A percentile compares a stretch with the other conserved stretches of the same genome.
Evolutionary conservation across 176 grass and related monocot species (phyloP).

Genomic region (Carex cristatella): DNA sequence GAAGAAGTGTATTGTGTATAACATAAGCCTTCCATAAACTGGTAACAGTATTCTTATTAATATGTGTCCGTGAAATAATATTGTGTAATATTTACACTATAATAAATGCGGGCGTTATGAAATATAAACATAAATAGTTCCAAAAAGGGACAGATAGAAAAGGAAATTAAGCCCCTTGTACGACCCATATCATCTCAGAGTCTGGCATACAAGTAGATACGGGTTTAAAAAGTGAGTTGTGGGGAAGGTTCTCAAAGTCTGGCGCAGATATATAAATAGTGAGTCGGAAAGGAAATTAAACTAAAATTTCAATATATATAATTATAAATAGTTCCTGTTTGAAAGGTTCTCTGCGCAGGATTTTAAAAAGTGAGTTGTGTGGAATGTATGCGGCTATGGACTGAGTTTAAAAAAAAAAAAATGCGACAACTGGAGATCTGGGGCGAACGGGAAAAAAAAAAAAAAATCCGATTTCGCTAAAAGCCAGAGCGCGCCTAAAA

Average conservation of each 20-base stretch:
- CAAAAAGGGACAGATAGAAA: not conserved
- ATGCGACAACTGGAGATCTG: not conserved
- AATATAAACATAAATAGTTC: not conserved
- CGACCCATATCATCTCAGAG: no score
- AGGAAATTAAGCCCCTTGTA: not conserved
- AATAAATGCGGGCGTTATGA: not conserved
- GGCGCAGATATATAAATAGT: no score
- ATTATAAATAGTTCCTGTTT: no score
- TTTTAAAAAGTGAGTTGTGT: no score
- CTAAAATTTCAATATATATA: no score
- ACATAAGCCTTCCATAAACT: not conserved
- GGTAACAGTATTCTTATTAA: not conserved
- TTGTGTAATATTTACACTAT: not conserved
- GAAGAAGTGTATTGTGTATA: not conserved
- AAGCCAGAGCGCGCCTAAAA: not conserved
- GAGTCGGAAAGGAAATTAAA: no score
- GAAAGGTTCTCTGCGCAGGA: no score
- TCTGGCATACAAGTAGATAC: no score
- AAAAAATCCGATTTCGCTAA: not conserved
- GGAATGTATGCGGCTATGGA: no score
- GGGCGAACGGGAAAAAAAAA: not conserved
- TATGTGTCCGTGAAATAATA: not conserved
- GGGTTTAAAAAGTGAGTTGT: no score
- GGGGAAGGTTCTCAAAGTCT: no score
- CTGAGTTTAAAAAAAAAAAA: no score